Evolutionary conservation across 2,329 filamentous ascomycete species (phyloP).

Genomic region (Fusarium marasasianum): DNA sequence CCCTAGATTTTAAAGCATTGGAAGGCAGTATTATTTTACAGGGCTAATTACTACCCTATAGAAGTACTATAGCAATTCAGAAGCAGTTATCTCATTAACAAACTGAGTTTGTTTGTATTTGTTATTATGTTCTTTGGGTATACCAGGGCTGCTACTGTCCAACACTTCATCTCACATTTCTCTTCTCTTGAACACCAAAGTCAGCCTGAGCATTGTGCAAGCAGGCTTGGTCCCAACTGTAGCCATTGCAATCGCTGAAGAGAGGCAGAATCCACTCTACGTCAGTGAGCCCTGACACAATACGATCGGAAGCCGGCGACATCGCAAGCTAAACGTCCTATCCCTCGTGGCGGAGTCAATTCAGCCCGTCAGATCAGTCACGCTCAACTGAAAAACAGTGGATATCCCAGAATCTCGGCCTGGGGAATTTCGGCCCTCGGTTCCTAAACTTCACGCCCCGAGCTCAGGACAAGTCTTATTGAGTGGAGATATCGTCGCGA

Average conservation of each 20-base stretch:
- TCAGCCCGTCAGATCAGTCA: background rate
- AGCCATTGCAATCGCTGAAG: accelerated
- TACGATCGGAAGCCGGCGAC: background rate
- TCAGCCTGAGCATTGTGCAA: accelerated
- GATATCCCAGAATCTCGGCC: background rate
- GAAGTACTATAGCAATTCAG: accelerated
- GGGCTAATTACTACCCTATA: accelerated
- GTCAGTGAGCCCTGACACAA: background rate
- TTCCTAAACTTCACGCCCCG: background rate
- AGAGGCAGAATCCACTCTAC: background rate
- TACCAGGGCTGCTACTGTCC: too few species aligned
- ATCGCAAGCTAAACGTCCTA: background rate
- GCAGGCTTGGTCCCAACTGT: accelerated
- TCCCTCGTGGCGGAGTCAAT: background rate
- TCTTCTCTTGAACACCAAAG: too few species aligned
- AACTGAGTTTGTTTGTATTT: accelerated
- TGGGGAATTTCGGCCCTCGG: constrained; percentile 22
- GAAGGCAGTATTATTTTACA: too few species aligned
- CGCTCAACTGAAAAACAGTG: background rate
- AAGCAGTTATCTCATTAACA: accelerated
- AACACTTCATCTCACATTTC: too few species aligned
- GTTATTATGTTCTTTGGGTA: too few species aligned
- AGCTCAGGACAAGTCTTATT: constrained; percentile 22
- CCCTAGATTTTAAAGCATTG: accelerated
- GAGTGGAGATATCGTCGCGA: constrained; percentile 2